A percentile compares a stretch with the other conserved stretches of the same genome.
These are phyloP conservation scores for Apiospora saccharicola DNA, from an alignment of 2,329 filamentous ascomycete species.

Conservation along the genomic window DNA sequence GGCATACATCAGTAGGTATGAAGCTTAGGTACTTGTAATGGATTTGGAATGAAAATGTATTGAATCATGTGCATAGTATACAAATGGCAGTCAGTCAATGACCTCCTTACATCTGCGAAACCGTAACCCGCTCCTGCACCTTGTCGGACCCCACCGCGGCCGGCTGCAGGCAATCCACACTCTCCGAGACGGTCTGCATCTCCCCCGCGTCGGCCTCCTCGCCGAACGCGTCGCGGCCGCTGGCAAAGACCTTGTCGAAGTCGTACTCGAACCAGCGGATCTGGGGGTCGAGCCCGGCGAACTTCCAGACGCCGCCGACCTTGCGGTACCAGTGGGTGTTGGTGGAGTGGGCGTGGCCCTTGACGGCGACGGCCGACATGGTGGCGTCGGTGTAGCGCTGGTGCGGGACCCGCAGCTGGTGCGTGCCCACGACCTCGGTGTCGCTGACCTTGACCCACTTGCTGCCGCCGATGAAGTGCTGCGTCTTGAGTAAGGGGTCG, in stretches of 20 bases:
- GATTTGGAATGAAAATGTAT: not conserved
- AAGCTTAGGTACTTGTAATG: not conserved
- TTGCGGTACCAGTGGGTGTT: conserved; percentile 66
- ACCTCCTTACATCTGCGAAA: not conserved
- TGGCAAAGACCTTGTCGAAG: conserved; percentile 62
- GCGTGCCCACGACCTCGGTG: conserved; percentile 65
- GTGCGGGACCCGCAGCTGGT: conserved; percentile 68
- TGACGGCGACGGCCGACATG: conserved; percentile 57
- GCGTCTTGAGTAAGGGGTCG: conserved; percentile 67
- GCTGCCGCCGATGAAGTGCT: conserved; percentile 68
- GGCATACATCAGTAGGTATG: too few species aligned
- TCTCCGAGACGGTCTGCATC: conserved; percentile 1
- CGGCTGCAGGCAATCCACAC: conserved; percentile 14
- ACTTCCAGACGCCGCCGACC: conserved; percentile 67
- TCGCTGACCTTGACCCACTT: conserved; percentile 66
- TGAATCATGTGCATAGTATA: not conserved
- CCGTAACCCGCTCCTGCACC: conserved; percentile 4
- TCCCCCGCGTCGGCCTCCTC: conserved; percentile 30
- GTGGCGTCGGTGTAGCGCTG: conserved; percentile 65
- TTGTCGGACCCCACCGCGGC: not conserved
- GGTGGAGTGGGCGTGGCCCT: conserved; percentile 66
- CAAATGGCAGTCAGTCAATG: too few species aligned
- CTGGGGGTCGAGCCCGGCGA: conserved; percentile 62
- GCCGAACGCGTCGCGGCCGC: conserved; percentile 48
- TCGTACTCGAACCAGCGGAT: conserved; percentile 66